phyloP scores from a whole-genome alignment of 2,329 filamentous ascomycete species.

The Tolypocladium amazonense region DNA sequence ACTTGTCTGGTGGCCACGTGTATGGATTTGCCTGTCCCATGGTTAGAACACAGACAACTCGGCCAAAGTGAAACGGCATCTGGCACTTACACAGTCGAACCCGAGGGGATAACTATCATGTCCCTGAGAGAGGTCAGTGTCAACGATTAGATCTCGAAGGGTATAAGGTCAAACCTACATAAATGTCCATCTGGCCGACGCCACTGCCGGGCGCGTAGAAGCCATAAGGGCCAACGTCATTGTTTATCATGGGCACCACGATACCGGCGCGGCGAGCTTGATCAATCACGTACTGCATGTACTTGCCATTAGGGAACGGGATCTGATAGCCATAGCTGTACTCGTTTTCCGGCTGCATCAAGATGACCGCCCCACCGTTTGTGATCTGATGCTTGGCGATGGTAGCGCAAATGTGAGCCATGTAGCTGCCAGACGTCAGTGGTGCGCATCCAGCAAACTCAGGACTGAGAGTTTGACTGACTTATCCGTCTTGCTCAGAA shows the following conservation, averaged over 20 bases:
- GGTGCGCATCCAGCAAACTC: neutral
- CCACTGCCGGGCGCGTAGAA: conserved; percentile 55
- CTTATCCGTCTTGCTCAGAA: conserved; percentile 55
- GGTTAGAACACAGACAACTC: neutral
- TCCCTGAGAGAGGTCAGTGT: conserved; percentile 4
- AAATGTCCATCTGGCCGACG: conserved; percentile 45
- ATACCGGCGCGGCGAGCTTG: conserved; percentile 59
- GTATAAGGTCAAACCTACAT: conserved; percentile 21
- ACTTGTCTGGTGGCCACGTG: conserved; percentile 51
- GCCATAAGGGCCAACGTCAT: conserved; percentile 53
- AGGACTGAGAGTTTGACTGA: conserved; percentile 19
- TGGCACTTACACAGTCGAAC: conserved; percentile 28
- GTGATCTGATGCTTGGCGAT: conserved; percentile 73
- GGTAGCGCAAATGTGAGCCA: conserved; percentile 48
- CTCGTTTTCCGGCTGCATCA: conserved; percentile 76
- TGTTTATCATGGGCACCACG: conserved; percentile 64
- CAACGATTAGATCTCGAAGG: neutral
- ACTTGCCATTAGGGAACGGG: conserved; percentile 53
- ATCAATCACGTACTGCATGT: conserved; percentile 61
- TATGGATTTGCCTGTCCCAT: conserved; percentile 23
- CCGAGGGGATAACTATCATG: conserved; percentile 31
- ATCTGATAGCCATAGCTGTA: conserved; percentile 46
- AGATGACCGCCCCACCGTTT: conserved; percentile 68
- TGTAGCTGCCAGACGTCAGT: conserved; percentile 34
- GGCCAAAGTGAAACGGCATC: no score